Evolutionary conservation across 2,329 filamentous ascomycete genomes (phyloP), one percentile per base, ranked within the genome.

Genomic region (Hawksworthiomyces lignivorus): DNA sequence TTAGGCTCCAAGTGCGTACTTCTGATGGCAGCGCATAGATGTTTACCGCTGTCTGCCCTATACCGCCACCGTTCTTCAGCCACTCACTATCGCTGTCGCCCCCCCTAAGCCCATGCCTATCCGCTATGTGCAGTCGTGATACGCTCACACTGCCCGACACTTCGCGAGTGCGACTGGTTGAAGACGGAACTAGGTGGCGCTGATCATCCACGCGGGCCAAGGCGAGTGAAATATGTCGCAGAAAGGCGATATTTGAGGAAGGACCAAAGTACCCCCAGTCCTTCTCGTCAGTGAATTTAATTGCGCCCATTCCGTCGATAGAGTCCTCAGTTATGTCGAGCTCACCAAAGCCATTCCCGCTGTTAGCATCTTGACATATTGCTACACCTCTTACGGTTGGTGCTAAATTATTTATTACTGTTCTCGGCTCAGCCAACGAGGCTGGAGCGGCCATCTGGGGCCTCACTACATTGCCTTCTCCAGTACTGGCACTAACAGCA

Each of bases 231-330:
- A 54, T 53, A 31, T 49, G 46, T 0, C 52, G 51, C n/a, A 46
- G 39, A n/a, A 55, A 54, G 7, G 53, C 52, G 12, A 54, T 55
- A 22, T 55, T 55, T 14, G 52, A 54, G 7, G 51, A 52, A 1
- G 53, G 52, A 3, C 52, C 52, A 41, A 52, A 54, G 15, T 50
- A 54, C 2, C 41, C 45, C 15, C 39, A 52, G 28, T 52, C 47
- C n/a, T 50, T 39, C 31, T 50, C 47, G 29, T 49, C 47, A 7
- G 43, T 45, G 18, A 54, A 54, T n/a, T 48, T 43, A 19, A 54
- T 49, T 7, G 52, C 41, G 5, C 51, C 52, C 17, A 55, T 48
- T 5, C 52, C 51, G 41, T 55, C 53, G 2, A 45, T 51, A 3
- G 48, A 39, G 36, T 49, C 43, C 5, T 44, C 43, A 19, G 41